Base-by-base conservation (phyloP, 2,329 filamentous ascomycete species). In the Diaporthe citrichinensis region DNA sequence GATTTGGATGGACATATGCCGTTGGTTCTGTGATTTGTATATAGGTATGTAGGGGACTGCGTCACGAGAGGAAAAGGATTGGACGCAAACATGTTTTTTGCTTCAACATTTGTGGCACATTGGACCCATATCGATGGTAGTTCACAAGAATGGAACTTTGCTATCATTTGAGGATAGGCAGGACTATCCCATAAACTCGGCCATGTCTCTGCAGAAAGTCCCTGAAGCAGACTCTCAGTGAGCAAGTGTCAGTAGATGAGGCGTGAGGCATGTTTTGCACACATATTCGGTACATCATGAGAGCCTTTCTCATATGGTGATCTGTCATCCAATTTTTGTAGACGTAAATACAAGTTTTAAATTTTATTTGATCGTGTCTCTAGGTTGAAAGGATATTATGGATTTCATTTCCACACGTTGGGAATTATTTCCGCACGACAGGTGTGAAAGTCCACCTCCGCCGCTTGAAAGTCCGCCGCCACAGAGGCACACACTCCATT, bases 391-490 rank as follows among this genome's bases (percentile, higher is more conserved):
- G 12, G 15, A 20, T 20, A 31, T 20, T 4, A 2, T 1, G 17
- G 20, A 17, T 7, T 8, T 4, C 17, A 23, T 23, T 49, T 7
- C 20, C 17, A 49, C 17, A 4, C 20, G 44, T 9, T 49, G 20
- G 6, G 8, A 9, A 23, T 49, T 20, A 20, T 49, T 49, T 49
- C 44, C 44, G 20, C 44, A 23, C 4, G 7, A 2, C 20, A 49
- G 20, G 7, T 23, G 7, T 49, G 44, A 7, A 51, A 68, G 44
- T 53, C 62, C 62, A 53, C 44, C 62, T 68, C 46, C 46, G 46
- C 62, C 28, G 62, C 62, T 25, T 9, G 20, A 51, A 68, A 51
- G 62, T 68, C 62, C 62, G 46, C 46, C 44, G 14, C 62, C 28
- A 12, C 5, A 23, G 7, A 0, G 28, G 6, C 36, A 14, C 23